Percentiles rank a stretch among this genome's conserved stretches.
phyloP scores from a whole-genome alignment of 1,284 basidiomycete genomes.

The Tylopilus sp. region DNA sequence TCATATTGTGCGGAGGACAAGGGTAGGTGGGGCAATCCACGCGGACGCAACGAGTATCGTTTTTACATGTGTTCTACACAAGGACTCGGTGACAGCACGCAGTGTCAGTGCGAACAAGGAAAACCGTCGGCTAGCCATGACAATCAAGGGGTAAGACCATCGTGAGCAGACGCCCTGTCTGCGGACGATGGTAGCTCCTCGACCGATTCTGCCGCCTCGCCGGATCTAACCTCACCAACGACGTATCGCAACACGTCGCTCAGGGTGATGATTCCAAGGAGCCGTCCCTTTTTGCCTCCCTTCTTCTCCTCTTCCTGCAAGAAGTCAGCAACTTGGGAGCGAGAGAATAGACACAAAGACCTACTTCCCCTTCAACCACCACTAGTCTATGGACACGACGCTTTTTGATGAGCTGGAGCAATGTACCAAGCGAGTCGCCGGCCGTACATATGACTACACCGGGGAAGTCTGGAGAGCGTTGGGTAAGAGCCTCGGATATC shows the following conservation, averaged over 20 bases:
- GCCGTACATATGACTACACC: constrained; percentile 96
- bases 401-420: constrained; percentile 91
- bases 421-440: constrained; percentile 88
- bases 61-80: constrained; percentile 21
- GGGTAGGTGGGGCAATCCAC: neutral
- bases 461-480: constrained; percentile 89
- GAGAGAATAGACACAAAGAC: constrained; percentile 14
- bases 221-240: constrained; percentile 61
- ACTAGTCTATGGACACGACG: constrained; percentile 91
- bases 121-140: neutral
- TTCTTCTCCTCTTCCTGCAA: constrained; percentile 68
- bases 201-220: constrained; percentile 37
- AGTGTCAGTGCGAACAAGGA: constrained; percentile 5
- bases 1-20: constrained; percentile 41
- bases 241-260: constrained; percentile 89
- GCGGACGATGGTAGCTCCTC: constrained; percentile 24
- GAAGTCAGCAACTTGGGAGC: constrained; percentile 9
- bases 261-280: constrained; percentile 87
- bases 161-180: constrained; percentile 20
- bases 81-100: neutral
- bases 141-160: constrained; percentile 13
- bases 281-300: constrained; percentile 77
- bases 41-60: neutral
- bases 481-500: constrained; percentile 90
- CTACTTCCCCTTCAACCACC: constrained; percentile 83